Percentiles rank a stretch among this genome's conserved stretches.
Evolutionary conservation across 2,329 filamentous ascomycete species (phyloP).

Genomic region (Zymoseptoria tritici): DNA sequence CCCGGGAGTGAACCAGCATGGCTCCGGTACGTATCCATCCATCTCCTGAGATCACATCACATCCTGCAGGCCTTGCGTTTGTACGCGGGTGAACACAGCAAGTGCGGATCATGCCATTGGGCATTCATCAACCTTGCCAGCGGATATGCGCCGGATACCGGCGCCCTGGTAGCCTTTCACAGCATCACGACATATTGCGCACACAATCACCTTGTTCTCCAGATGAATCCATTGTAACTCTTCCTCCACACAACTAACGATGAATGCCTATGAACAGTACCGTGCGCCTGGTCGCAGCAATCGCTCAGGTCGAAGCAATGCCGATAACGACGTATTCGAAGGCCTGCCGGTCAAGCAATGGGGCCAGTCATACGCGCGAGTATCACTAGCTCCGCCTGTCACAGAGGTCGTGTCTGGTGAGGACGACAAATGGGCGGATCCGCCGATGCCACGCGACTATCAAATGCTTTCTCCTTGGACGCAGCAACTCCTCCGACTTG

Average conservation of each 20-base stretch:
- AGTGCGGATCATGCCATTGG: not conserved
- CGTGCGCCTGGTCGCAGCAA: conserved; percentile 51
- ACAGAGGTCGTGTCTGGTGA: conserved; percentile 18
- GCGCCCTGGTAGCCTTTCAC: conserved; percentile 4
- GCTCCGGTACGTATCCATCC: not conserved
- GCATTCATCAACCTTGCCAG: not conserved
- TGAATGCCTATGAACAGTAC: conserved; percentile 37
- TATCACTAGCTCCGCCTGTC: conserved; percentile 27
- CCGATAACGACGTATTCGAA: conserved; percentile 60
- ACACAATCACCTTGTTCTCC: no score
- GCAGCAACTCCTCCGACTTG: conserved; percentile 73
- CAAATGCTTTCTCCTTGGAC: conserved; percentile 69
- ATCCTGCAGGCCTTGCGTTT: not conserved
- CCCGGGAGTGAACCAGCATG: not conserved
- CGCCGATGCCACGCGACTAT: conserved; percentile 82
- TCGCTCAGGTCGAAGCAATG: conserved; percentile 49
- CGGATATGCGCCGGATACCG: not conserved
- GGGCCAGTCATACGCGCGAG: conserved; percentile 47
- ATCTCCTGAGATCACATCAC: no score
- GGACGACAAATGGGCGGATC: conserved; percentile 67
- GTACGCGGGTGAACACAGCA: not conserved
- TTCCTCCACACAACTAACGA: conserved; percentile 6
- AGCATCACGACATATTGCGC: not conserved
- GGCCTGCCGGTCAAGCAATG: conserved; percentile 88
- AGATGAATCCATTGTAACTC: no score